phyloP scores from a whole-genome alignment of 2,329 filamentous ascomycete species.

The Nectriaceae sp. region DNA sequence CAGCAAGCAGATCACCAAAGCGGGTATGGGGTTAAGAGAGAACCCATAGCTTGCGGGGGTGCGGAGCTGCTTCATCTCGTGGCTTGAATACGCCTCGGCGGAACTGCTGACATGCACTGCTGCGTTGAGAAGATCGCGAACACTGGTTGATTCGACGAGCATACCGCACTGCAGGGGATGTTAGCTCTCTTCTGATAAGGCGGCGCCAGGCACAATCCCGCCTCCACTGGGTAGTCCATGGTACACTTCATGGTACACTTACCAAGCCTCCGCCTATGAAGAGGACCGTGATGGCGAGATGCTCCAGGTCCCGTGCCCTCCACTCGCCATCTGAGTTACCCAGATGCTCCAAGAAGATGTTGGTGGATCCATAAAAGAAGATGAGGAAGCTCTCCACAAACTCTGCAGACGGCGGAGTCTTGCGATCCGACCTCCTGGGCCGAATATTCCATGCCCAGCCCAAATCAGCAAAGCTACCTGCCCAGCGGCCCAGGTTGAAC shows the following conservation, averaged over 20 bases:
- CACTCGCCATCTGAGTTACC: constrained; percentile 70
- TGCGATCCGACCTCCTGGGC: constrained; percentile 58
- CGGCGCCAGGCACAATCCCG: too few species aligned
- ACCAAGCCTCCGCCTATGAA: constrained; percentile 92
- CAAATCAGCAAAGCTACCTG: constrained; percentile 84
- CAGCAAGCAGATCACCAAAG: constrained; percentile 80
- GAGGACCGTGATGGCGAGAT: constrained; percentile 87
- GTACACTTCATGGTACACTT: too few species aligned
- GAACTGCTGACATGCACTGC: constrained; percentile 42
- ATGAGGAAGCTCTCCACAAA: constrained; percentile 90
- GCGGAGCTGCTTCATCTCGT: constrained; percentile 50
- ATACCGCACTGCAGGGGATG: constrained; percentile 85
- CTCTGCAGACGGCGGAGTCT: constrained; percentile 78
- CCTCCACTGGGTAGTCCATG: too few species aligned
- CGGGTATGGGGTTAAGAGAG: constrained; percentile 86
- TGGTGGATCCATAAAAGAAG: constrained; percentile 84
- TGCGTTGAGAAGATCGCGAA: constrained; percentile 69
- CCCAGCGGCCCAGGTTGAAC: constrained; percentile 84
- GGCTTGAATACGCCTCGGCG: constrained; percentile 38
- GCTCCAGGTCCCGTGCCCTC: constrained; percentile 81
- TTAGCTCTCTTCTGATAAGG: too few species aligned
- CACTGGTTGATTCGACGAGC: constrained; percentile 74
- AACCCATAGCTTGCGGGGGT: constrained; percentile 69
- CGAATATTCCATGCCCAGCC: constrained; percentile 96
- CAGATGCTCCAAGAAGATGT: constrained; percentile 91